Conservation (phyloP, 1,284 basidiomycete genomes). For the Cutaneotrichosporon sp. region DNA sequence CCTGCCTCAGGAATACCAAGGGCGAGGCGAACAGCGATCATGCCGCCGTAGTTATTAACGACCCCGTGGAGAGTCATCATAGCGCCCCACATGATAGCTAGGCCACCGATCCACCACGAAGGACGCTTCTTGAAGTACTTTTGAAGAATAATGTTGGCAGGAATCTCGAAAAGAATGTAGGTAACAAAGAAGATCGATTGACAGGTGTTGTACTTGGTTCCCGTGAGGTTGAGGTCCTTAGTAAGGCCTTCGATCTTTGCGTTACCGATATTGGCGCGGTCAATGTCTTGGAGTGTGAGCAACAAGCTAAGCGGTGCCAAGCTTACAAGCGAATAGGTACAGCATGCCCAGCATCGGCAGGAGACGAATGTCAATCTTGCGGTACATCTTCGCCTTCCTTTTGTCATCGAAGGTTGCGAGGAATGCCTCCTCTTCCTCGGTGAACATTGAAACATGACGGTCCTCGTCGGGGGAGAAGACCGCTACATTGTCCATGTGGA, state of each 20-base stretch:
- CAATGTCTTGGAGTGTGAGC: neutral
- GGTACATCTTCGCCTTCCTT: slow-evolving; percentile 2
- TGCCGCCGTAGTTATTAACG: neutral
- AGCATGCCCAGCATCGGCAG: slow-evolving; percentile 51
- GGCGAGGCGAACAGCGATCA: slow-evolving; percentile 6
- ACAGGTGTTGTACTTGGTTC: slow-evolving; percentile 27
- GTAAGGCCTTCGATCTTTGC: slow-evolving; percentile 21
- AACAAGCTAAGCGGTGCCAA: too few relatives aligned
- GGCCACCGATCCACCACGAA: slow-evolving; percentile 16
- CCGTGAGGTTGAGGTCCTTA: slow-evolving; percentile 15
- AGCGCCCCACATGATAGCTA: neutral
- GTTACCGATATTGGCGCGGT: slow-evolving; percentile 22
- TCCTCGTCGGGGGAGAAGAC: neutral
- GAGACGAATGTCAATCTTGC: slow-evolving; percentile 22
- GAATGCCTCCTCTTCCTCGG: slow-evolving; percentile 2
- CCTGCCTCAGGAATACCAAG: slow-evolving; percentile 30
- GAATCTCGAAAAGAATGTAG: slow-evolving; percentile 40
- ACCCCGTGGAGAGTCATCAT: slow-evolving; percentile 13
- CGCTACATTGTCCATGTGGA: neutral
- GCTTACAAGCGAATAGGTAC: slow-evolving; percentile 68
- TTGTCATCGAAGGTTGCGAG: slow-evolving; percentile 5
- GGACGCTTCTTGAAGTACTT: slow-evolving; percentile 15
- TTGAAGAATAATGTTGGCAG: slow-evolving; percentile 21
- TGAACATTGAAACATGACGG: neutral
- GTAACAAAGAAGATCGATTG: slow-evolving; percentile 34